Evolutionary conservation across 1,139 yeast genomes (phyloP).

Genomic region (Chernovozyma sophiae-reginae): DNA sequence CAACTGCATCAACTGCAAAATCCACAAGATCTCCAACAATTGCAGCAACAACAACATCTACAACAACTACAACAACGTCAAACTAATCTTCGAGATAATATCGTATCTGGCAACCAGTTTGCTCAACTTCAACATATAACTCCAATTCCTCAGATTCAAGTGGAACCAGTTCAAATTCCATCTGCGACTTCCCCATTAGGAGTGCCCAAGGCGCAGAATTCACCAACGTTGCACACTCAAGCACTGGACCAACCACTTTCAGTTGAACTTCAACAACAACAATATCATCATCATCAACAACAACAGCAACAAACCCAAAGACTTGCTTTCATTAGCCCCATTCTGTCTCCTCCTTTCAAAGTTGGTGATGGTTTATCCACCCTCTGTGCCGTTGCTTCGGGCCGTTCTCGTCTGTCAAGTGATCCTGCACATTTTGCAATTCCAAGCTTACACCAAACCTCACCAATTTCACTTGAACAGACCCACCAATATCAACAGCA

Average conservation of each 20-base stretch:
- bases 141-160: constrained; percentile 2
- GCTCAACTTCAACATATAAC: neutral
- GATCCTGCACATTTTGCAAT: constrained; percentile 5
- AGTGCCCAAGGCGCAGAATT: neutral
- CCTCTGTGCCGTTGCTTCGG: constrained; percentile 6
- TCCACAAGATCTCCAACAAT: neutral
- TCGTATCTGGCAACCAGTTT: neutral
- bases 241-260: too few relatives aligned
- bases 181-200: constrained; percentile 7
- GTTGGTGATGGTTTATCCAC: constrained; percentile 5
- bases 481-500: neutral
- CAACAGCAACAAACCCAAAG: neutral
- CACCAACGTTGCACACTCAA: too few relatives aligned
- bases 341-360: constrained; percentile 7
- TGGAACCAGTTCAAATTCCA: constrained; percentile 3
- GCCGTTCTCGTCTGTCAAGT: constrained; percentile 3
- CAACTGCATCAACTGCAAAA: neutral
- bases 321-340: constrained; percentile 4
- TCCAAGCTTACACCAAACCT: neutral
- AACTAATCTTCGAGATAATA: neutral
- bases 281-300: neutral
- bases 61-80: neutral
- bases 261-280: neutral
- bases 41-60: neutral
- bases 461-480: neutral